Base-by-base conservation (phyloP, 2,329 filamentous ascomycete species). In the Ophiostoma sp. region DNA sequence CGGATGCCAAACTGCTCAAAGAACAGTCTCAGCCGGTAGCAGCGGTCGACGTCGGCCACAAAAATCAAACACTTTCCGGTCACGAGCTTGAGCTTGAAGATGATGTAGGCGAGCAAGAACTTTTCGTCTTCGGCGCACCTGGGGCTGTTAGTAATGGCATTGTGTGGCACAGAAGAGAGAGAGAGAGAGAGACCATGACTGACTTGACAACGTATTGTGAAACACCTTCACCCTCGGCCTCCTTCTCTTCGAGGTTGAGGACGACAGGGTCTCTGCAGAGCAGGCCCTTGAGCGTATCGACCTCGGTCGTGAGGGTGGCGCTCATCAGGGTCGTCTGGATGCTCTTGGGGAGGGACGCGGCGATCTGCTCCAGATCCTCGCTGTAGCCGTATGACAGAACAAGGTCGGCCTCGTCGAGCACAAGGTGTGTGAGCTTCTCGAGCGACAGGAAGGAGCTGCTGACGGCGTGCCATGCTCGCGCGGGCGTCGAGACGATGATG, bases 51-150 rank as follows among this genome's bases (percentile, higher is more conserved):
- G 73, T 97, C 92, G 41, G 87, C 89, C 6, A 97, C 93, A 70
- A 85, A 85, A 62, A 85, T 82, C 71, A 85, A 80, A 69, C 90
- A 90, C 78, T 98, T 98, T 72, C 95, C 95, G 77, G 94, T 96
- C 76, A 99, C 89, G 66, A 98, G 82, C 76, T 95, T 91, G 12
- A 98, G 84, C 81, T 97, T 97, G 82, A 97, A 96, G 76, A 98
- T 94, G 70, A 97, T 90, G 75, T 97, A 98, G 18, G 90, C 87
- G 60, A 99, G 80, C 49, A 99, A 80, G 75, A 98, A 99, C 76
- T 99, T 99, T 75, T 98, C 95, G 73, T 98, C 94, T 79, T 99
- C 95, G n/a, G 87, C 92, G 73, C 93, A 96, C 76, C 87, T 89
- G 67, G 6, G 67, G 74, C 4, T 27, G 64, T 74, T 70, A 66